A percentile compares a stretch with the other conserved stretches of the same genome.
Evolutionary conservation across 1,284 basidiomycete genomes (phyloP).

Genomic region (Malassezia slooffiae): DNA sequence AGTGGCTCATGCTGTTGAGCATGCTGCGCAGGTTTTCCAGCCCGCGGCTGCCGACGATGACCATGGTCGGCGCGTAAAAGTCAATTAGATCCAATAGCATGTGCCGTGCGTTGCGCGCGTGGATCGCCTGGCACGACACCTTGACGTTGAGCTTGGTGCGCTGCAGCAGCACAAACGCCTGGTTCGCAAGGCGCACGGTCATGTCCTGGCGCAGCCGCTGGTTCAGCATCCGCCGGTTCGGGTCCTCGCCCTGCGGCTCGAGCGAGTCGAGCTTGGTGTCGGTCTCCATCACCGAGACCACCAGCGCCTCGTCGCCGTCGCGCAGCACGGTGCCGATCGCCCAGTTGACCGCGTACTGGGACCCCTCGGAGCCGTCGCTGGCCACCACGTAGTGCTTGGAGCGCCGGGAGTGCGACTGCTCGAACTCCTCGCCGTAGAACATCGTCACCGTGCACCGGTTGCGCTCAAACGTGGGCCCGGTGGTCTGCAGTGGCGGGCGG

Average conservation of each 20-base stretch:
- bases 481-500: conserved; percentile 2
- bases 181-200: conserved; percentile 68
- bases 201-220: conserved; percentile 88
- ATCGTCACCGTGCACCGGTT: conserved; percentile 85
- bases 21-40: conserved; percentile 82
- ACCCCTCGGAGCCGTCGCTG: conserved; percentile 71
- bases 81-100: conserved; percentile 85
- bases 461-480: conserved; percentile 57
- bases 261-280: conserved; percentile 57
- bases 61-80: conserved; percentile 76
- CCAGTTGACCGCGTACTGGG: conserved; percentile 42
- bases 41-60: conserved; percentile 89
- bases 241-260: conserved; percentile 54
- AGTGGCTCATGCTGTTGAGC: conserved; percentile 92
- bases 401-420: conserved; percentile 51
- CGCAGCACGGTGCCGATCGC: conserved; percentile 88
- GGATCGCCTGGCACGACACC: conserved; percentile 84
- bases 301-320: conserved; percentile 62
- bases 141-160: conserved; percentile 76
- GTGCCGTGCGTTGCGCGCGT: conserved; percentile 75
- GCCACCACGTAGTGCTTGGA: conserved; percentile 72
- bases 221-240: conserved; percentile 62
- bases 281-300: conserved; percentile 79
- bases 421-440: conserved; percentile 53
- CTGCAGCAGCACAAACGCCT: conserved; percentile 77